phyloP scores from a whole-genome alignment of 805 yeast species.

The Yarrowia bubula region DNA sequence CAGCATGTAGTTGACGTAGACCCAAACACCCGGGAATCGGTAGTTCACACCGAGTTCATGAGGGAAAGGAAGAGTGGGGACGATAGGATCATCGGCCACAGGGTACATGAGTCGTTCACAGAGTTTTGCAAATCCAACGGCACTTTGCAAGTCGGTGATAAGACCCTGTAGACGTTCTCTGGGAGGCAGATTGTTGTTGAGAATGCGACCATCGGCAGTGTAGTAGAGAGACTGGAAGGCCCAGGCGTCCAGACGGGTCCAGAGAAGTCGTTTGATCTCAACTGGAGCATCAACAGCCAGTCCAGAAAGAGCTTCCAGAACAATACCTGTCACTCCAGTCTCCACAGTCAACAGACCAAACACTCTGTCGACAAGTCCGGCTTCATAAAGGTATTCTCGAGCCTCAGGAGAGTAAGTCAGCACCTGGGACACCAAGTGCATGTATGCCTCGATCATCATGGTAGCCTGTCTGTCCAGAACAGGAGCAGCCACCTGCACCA shows the following conservation, averaged over 20 bases:
- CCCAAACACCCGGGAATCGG: conserved; percentile 70
- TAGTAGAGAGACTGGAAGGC: conserved; percentile 46
- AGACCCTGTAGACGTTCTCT: conserved; percentile 47
- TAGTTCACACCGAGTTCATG: conserved; percentile 57
- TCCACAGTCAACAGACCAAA: conserved; percentile 48
- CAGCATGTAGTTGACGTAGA: conserved; percentile 73
- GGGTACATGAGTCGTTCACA: conserved; percentile 46
- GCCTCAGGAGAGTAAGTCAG: conserved; percentile 45
- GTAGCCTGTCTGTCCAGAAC: conserved; percentile 80
- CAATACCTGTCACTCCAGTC: conserved; percentile 53
- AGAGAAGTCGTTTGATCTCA: conserved; percentile 49
- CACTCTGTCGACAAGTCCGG: conserved; percentile 40
- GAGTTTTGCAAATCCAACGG: conserved; percentile 60
- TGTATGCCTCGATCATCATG: conserved; percentile 68
- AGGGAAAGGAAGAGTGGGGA: conserved; percentile 56
- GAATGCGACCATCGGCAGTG: conserved; percentile 35
- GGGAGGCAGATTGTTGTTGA: conserved; percentile 39
- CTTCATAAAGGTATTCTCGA: conserved; percentile 36
- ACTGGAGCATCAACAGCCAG: conserved; percentile 50
- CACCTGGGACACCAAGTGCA: conserved; percentile 60
- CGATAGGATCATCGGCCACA: conserved; percentile 34
- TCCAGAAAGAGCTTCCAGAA: conserved; percentile 55
- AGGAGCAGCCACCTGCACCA: conserved; percentile 38
- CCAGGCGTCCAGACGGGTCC: conserved; percentile 74
- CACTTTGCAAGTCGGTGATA: conserved; percentile 54